These are phyloP conservation scores for Areca catechu DNA, from an alignment of 176 grass and related monocot species.

Conservation along the genomic window DNA sequence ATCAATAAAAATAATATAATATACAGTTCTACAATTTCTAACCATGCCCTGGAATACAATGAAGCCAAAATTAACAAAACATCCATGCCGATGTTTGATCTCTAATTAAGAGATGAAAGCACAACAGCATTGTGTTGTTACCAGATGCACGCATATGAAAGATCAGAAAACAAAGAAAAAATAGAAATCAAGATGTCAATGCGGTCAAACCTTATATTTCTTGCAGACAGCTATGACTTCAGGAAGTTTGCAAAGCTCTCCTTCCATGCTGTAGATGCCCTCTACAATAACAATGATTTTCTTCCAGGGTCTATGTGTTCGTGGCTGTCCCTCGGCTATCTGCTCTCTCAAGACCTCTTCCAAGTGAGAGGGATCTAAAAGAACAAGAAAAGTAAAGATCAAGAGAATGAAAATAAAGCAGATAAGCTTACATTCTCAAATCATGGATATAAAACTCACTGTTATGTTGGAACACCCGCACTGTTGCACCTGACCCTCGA, in stretches of 20 bases:
- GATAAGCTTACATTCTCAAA: not conserved
- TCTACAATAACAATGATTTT: constrained; percentile 91
- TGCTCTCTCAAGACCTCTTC: constrained; percentile 80
- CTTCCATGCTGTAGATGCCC: constrained; percentile 93
- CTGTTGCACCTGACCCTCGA: constrained; percentile 57
- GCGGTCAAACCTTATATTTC: constrained; percentile 61
- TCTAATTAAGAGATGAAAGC: too few relatives aligned
- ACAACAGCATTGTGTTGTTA: too few relatives aligned
- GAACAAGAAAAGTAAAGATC: not conserved
- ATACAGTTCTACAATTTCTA: not conserved
- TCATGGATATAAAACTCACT: constrained; percentile 29
- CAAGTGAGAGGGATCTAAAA: constrained; percentile 62
- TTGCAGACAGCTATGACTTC: constrained; percentile 85
- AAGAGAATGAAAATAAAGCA: not conserved
- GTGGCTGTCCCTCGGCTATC: constrained; percentile 69
- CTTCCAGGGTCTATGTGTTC: constrained; percentile 69
- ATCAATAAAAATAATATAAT: constrained; percentile 3
- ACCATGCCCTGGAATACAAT: too few relatives aligned
- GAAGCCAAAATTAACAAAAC: too few relatives aligned
- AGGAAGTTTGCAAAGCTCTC: constrained; percentile 78
- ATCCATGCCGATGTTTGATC: too few relatives aligned
- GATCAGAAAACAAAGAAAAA: constrained; percentile 10
- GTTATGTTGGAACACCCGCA: constrained; percentile 82
- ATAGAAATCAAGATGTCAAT: not conserved
- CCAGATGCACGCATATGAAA: not conserved